phyloP scores from a whole-genome alignment of 2,329 filamentous ascomycete species.

The Aspergillus fructus region DNA sequence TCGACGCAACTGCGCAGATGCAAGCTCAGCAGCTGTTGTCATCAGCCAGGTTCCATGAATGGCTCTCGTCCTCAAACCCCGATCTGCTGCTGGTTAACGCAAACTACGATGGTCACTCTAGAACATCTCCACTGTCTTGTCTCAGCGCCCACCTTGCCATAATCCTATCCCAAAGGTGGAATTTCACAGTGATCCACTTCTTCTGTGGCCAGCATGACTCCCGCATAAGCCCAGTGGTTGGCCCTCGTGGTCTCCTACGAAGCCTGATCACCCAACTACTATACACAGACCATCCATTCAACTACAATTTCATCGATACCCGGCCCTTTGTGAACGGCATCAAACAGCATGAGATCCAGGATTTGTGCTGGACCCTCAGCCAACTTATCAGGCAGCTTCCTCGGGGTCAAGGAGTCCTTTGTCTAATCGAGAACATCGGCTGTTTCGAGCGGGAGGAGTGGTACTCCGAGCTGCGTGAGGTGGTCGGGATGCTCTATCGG shows the following conservation, averaged over 20 bases:
- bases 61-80: neutral
- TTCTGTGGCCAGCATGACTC: constrained; percentile 1
- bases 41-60: neutral
- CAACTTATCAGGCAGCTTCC: constrained; percentile 2
- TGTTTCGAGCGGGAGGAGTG: neutral
- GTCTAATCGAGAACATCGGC: neutral
- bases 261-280: neutral
- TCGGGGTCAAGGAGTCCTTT: neutral
- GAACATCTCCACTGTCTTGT: neutral
- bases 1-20: neutral
- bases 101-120: neutral
- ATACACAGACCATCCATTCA: neutral
- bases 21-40: neutral
- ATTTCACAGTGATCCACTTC: neutral
- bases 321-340: neutral
- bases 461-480: neutral
- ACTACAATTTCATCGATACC: neutral
- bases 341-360: neutral
- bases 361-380: neutral
- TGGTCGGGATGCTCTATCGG: neutral
- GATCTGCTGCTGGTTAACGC: neutral
- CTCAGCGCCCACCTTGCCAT: neutral
- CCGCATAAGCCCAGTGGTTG: neutral
- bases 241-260: neutral
- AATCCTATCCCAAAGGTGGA: neutral